phyloP scores from a whole-genome alignment of 768 basidiomycete genomes.

The Collybiopsis luxurians region DNA sequence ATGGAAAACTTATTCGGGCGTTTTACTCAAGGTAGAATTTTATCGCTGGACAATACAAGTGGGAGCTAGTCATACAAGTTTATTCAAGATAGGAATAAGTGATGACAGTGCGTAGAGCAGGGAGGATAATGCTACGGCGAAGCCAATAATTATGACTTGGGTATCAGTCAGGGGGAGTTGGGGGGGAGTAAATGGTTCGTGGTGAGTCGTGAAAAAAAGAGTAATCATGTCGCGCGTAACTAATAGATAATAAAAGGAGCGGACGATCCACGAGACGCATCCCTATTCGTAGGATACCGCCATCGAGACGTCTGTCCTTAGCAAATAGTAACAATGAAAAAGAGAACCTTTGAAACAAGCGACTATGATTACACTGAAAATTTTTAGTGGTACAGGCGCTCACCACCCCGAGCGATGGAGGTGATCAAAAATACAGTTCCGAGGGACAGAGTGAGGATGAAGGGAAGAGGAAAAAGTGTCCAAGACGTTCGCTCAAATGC shows the following conservation, averaged over 20 bases:
- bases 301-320: slow-evolving; percentile 7
- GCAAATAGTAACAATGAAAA: slow-evolving; percentile 4
- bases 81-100: slow-evolving; percentile 13
- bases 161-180: slow-evolving; percentile 8
- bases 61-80: slow-evolving; percentile 2
- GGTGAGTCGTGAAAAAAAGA: slow-evolving; percentile 13
- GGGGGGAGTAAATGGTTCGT: slow-evolving; percentile 8
- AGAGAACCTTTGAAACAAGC: slow-evolving; percentile 8
- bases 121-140: not conserved
- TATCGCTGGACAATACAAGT: not conserved
- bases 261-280: slow-evolving; percentile 10
- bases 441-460: not conserved
- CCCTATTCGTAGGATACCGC: slow-evolving; percentile 5
- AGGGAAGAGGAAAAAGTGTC: slow-evolving; percentile 4
- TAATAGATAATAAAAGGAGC: slow-evolving; percentile 3
- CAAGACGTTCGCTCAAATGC: slow-evolving; percentile 5
- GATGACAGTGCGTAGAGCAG: not conserved
- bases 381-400: slow-evolving; percentile 9
- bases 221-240: slow-evolving; percentile 13
- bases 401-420: slow-evolving; percentile 1
- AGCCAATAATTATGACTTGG: slow-evolving; percentile 4
- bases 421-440: slow-evolving; percentile 5
- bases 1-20: not conserved
- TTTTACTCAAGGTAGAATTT: not conserved
- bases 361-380: slow-evolving; percentile 13